Base-by-base conservation (phyloP, 345 rosid genomes). In the Aquilaria yunnanensis region DNA sequence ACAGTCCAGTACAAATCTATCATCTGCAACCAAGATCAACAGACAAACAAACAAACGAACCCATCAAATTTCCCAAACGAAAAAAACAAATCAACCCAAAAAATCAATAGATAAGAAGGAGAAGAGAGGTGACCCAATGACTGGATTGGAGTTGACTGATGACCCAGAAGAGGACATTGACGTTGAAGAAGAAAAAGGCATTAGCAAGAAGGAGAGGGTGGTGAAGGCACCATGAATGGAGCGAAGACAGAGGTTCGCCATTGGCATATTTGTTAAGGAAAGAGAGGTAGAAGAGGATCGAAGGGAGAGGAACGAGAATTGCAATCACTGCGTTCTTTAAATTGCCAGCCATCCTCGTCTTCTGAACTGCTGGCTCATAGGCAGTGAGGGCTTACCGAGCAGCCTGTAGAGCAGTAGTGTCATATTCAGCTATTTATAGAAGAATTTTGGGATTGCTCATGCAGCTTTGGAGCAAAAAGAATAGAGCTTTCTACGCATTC, bases 1-100 rank as follows among this genome's bases (percentile, higher is more conserved):
- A 90, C 95, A 11, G 96, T 86, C 99, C 99, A 94, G 63, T 88
- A 94, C 78, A 85, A 72, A 78, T 86, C 96, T 51, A 94, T 94
- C 96, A 94, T 90, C 98, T 90, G 77, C 74, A 32, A 32, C 8
- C 43, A 37, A 37, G 43, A 37, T 37, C 51, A 53, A 47, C 10
- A 29, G 45, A 33, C n/a, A 16, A 53, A 47, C 10, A 29, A 49
- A 33, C n/a, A 16, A 43, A 64, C 23, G 62, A 58, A 66, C 43
- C 32, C 53, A 65, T 53, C 6, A 56, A 14, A 49, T 60, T 1
- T 8, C 6, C 0, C 2, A 33, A 45, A 14, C 49, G 14, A 4
- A 62, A 34, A 51, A 7, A 32, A 62, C 50, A 67, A 30, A 37
- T 37, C 43, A 37, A 37, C 43, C 43, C 43, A 1, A 9, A 16